These are phyloP conservation scores for Solanum chaucha DNA, from an alignment of 257 asterid species.

Conservation along the genomic window DNA sequence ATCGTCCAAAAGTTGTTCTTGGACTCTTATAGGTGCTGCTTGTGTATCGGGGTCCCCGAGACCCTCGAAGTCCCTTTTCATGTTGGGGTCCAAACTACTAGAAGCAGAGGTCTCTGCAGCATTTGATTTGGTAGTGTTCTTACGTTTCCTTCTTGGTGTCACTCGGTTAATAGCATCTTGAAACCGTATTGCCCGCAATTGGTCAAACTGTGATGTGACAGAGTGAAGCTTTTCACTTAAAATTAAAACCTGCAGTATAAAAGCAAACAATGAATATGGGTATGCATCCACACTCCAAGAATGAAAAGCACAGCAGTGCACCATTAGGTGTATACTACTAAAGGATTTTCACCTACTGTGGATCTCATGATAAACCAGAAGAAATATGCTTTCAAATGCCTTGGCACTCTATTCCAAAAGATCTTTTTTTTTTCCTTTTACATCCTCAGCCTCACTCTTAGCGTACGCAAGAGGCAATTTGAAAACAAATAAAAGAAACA, in stretches of 20 bases:
- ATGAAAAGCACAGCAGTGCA: neutral
- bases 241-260: slow-evolving; percentile 58
- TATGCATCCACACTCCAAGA: neutral
- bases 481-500: neutral
- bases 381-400: neutral
- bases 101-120: slow-evolving; percentile 27
- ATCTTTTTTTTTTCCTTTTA: neutral
- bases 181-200: slow-evolving; percentile 81
- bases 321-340: neutral
- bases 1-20: slow-evolving; percentile 65
- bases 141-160: slow-evolving; percentile 68
- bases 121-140: slow-evolving; percentile 15
- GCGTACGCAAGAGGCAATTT: neutral
- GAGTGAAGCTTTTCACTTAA: slow-evolving; percentile 84
- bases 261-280: neutral
- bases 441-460: neutral
- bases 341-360: neutral
- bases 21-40: slow-evolving; percentile 47
- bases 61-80: slow-evolving; percentile 21
- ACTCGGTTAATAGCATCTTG: slow-evolving; percentile 82
- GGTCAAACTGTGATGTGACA: slow-evolving; percentile 80
- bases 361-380: neutral
- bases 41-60: slow-evolving; percentile 33
- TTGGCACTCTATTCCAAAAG: neutral
- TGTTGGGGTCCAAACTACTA: slow-evolving; percentile 16